phyloP scores from a whole-genome alignment of 2,329 filamentous ascomycete species.

The Aspergillus transmontanensis region DNA sequence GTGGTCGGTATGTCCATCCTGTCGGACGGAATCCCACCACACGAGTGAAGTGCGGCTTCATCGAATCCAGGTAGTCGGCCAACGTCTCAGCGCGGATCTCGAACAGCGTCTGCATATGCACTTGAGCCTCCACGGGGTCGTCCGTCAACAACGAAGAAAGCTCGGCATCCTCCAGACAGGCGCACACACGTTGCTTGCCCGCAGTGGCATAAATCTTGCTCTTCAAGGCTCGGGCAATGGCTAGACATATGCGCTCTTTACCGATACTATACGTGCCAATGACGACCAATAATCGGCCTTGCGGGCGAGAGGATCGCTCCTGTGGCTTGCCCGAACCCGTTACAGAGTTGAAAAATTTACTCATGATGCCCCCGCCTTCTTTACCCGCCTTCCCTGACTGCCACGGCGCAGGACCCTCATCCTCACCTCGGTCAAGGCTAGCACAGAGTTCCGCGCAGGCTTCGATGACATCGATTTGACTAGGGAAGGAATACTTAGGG shows the following conservation, averaged over 20 bases:
- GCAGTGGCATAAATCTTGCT: slow-evolving; percentile 89
- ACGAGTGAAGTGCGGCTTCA: slow-evolving; percentile 79
- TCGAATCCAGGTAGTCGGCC: slow-evolving; percentile 80
- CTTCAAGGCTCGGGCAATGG: slow-evolving; percentile 81
- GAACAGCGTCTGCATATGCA: slow-evolving; percentile 96
- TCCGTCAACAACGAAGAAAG: slow-evolving; percentile 75
- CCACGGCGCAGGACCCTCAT: slow-evolving; percentile 54
- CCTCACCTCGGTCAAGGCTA: slow-evolving; percentile 71
- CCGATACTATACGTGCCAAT: slow-evolving; percentile 98
- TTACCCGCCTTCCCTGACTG: slow-evolving; percentile 26
- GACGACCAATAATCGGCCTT: slow-evolving; percentile 79
- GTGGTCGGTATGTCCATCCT: slow-evolving; percentile 89
- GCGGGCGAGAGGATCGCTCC: slow-evolving; percentile 37
- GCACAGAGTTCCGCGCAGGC: slow-evolving; percentile 87
- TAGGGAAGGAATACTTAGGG: slow-evolving; percentile 91
- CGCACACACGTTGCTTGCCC: slow-evolving; percentile 80
- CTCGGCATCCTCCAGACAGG: slow-evolving; percentile 82
- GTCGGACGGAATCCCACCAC: slow-evolving; percentile 90
- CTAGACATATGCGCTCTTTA: slow-evolving; percentile 93
- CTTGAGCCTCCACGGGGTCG: slow-evolving; percentile 81
- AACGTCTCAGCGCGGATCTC: slow-evolving; percentile 90
- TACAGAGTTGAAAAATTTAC: slow-evolving; percentile 60
- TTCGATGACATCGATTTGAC: slow-evolving; percentile 81
- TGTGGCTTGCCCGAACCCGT: slow-evolving; percentile 32
- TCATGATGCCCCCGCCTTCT: slow-evolving; percentile 59